Evolutionary conservation across 805 yeast genomes (phyloP).

Genomic region (Scheffersomyces ergatensis): DNA sequence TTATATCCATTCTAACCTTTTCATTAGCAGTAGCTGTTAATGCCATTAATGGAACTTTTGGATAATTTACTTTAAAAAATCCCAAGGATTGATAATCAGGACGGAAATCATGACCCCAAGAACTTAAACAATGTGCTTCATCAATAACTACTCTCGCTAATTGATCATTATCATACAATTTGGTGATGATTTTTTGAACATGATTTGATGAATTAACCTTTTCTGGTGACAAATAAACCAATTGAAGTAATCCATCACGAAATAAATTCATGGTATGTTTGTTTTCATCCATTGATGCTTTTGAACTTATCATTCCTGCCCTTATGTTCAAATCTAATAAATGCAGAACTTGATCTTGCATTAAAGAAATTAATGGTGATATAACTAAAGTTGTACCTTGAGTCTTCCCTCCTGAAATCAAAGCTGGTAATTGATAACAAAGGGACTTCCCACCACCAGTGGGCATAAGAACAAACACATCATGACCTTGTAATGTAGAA

Average conservation of each 20-base stretch:
- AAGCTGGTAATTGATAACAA: conserved; percentile 93
- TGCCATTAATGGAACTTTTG: conserved; percentile 89
- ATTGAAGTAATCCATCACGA: conserved; percentile 62
- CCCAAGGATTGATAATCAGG: conserved; percentile 89
- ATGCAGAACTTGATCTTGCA: conserved; percentile 96
- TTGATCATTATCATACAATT: conserved; percentile 50
- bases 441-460: conserved; percentile 98
- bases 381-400: conserved; percentile 86
- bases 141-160: conserved; percentile 90
- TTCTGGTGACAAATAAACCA: conserved; percentile 91
- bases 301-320: conserved; percentile 89
- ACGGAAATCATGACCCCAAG: conserved; percentile 98
- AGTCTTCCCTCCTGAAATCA: conserved; percentile 78
- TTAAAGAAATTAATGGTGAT: conserved; percentile 90
- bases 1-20: conserved; percentile 81
- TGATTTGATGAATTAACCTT: conserved; percentile 78
- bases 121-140: conserved; percentile 97
- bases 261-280: conserved; percentile 61
- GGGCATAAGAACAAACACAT: conserved; percentile 95
- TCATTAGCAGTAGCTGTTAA: conserved; percentile 96
- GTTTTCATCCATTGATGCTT: conserved; percentile 61
- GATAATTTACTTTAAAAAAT: conserved; percentile 68
- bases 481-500: conserved; percentile 72
- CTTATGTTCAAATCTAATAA: conserved; percentile 61
- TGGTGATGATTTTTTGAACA: conserved; percentile 61